A percentile compares a stretch with the other conserved stretches of the same genome.
These are phyloP conservation scores for Oryza nivara DNA, from an alignment of 176 grass and related monocot species.

Conservation along the genomic window DNA sequence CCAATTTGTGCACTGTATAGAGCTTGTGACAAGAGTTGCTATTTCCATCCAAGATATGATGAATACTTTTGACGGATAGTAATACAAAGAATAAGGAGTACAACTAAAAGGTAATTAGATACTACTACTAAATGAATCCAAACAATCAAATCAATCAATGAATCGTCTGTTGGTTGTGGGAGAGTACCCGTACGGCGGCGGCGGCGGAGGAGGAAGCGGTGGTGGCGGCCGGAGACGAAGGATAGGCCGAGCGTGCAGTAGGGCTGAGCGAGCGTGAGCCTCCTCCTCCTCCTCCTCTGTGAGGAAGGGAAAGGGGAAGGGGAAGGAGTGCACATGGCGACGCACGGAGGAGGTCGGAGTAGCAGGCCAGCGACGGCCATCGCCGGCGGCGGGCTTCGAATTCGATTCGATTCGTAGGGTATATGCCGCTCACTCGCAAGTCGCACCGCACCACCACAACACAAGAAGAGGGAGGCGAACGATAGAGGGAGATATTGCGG, in stretches of 20 bases:
- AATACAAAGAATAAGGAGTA: too few relatives aligned
- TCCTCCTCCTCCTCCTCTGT: neutral
- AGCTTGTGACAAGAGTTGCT: too few relatives aligned
- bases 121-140: too few relatives aligned
- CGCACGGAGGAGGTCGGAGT: neutral
- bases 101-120: too few relatives aligned
- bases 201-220: neutral
- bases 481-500: neutral
- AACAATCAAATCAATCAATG: too few relatives aligned
- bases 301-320: neutral
- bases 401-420: too few relatives aligned
- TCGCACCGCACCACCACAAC: too few relatives aligned
- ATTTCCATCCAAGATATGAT: too few relatives aligned
- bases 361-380: neutral
- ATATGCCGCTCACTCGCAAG: too few relatives aligned
- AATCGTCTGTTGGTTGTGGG: neutral
- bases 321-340: neutral
- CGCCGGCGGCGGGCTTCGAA: neutral
- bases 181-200: neutral
- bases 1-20: too few relatives aligned
- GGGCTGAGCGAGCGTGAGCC: neutral
- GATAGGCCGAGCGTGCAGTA: neutral
- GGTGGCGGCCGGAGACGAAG: neutral
- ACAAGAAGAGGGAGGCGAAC: too few relatives aligned
- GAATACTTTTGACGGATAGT: too few relatives aligned